A percentile compares a stretch with the other conserved stretches of the same genome.
Evolutionary conservation across 1,284 basidiomycete genomes (phyloP).

Genomic region (Cystobasidium pallidum): DNA sequence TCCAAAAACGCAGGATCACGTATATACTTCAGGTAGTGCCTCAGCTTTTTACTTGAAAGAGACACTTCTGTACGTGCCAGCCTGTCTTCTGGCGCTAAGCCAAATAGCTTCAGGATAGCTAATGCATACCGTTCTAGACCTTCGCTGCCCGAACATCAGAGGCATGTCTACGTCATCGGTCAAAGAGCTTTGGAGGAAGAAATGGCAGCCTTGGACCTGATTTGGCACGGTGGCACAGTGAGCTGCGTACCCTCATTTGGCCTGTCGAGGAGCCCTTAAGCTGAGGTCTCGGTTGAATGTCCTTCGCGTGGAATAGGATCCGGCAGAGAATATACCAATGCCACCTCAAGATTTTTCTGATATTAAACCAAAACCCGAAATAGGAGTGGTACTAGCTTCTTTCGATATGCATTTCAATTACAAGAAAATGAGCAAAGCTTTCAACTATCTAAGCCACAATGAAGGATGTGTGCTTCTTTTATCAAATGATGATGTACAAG

Average conservation of each 20-base stretch:
- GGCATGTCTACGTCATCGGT: constrained; percentile 77
- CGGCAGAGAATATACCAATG: constrained; percentile 75
- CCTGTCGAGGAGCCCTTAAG: too few species aligned
- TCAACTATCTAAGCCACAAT: constrained; percentile 70
- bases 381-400: constrained; percentile 79
- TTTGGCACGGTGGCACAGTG: constrained; percentile 83
- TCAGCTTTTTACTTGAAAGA: constrained; percentile 89
- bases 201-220: constrained; percentile 77
- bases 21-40: constrained; percentile 93
- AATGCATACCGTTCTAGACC: constrained; percentile 29
- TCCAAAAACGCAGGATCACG: constrained; percentile 71
- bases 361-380: constrained; percentile 70
- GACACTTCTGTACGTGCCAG: constrained; percentile 80
- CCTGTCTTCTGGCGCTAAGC: not conserved
- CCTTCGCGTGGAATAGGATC: constrained; percentile 65
- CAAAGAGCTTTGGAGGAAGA: constrained; percentile 93
- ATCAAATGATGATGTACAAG: constrained; percentile 39
- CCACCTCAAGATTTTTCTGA: constrained; percentile 72
- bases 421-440: constrained; percentile 90
- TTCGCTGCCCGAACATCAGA: constrained; percentile 34
- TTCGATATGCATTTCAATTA: constrained; percentile 60
- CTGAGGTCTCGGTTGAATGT: not conserved
- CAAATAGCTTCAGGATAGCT: not conserved
- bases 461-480: constrained; percentile 28
- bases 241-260: too few species aligned